Evolutionary conservation across 805 yeast species (phyloP).

Genomic region (Debaryomyces maramus): DNA sequence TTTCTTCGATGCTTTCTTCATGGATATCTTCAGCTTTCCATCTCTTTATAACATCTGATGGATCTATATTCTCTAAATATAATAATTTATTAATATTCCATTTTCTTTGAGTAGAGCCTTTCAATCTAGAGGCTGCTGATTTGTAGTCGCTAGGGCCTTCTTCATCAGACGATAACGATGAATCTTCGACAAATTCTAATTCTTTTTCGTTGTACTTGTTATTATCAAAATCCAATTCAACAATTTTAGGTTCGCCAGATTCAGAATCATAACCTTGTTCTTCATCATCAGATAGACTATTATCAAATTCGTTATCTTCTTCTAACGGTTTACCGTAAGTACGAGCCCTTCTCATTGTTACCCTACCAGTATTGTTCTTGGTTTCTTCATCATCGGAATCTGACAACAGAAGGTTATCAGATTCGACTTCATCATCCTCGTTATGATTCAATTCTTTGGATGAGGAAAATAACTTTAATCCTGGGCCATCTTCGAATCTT

Average conservation of each 20-base stretch:
- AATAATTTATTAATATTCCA: slow-evolving; percentile 84
- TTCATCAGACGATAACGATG: slow-evolving; percentile 42
- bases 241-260: slow-evolving; percentile 41
- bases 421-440: slow-evolving; percentile 42
- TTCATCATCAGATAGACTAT: slow-evolving; percentile 43
- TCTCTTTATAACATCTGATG: slow-evolving; percentile 67
- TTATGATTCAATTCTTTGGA: slow-evolving; percentile 47
- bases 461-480: slow-evolving; percentile 70
- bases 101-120: slow-evolving; percentile 50
- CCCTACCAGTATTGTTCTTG: slow-evolving; percentile 59
- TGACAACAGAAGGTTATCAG: slow-evolving; percentile 26
- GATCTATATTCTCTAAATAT: slow-evolving; percentile 75
- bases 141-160: slow-evolving; percentile 38
- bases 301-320: slow-evolving; percentile 47
- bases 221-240: slow-evolving; percentile 48
- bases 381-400: slow-evolving; percentile 32
- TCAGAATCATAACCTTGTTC: slow-evolving; percentile 39
- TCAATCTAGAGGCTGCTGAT: slow-evolving; percentile 59
- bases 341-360: slow-evolving; percentile 53
- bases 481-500: slow-evolving; percentile 61
- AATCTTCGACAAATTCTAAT: slow-evolving; percentile 47
- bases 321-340: slow-evolving; percentile 54
- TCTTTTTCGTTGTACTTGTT: slow-evolving; percentile 34
- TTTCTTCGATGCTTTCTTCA: slow-evolving; percentile 40
- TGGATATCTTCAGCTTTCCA: slow-evolving; percentile 60